Evolutionary conservation across 2,329 filamentous ascomycete genomes (phyloP).

Genomic region (Aphanoascus verrucosus): DNA sequence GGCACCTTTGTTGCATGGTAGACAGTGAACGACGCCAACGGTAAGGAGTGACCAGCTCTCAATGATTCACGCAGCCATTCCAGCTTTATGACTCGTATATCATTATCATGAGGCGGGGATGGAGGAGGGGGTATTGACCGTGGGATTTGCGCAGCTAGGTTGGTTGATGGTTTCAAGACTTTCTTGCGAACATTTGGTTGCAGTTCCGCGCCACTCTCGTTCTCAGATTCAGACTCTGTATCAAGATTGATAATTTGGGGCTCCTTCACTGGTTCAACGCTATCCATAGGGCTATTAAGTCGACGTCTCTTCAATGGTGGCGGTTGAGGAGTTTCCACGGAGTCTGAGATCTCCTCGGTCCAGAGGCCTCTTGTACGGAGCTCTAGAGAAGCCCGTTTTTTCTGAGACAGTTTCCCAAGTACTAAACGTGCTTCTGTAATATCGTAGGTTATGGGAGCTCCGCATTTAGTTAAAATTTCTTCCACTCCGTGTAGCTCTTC

Average conservation of each 20-base stretch:
- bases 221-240: constrained; percentile 25
- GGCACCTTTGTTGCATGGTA: constrained; percentile 36
- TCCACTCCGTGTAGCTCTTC: constrained; percentile 56
- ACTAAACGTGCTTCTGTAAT: constrained; percentile 61
- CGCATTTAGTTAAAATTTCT: constrained; percentile 46
- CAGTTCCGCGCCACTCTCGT: constrained; percentile 16
- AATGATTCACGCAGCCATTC: constrained; percentile 46
- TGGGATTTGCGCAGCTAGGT: background rate
- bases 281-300: constrained; percentile 9
- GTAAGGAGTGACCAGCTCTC: constrained; percentile 32
- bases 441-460: constrained; percentile 57
- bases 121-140: constrained; percentile 2
- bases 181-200: background rate
- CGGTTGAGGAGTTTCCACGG: constrained; percentile 11
- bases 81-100: constrained; percentile 40
- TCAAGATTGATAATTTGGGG: constrained; percentile 23
- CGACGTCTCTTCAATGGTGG: constrained; percentile 23
- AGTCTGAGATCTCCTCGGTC: constrained; percentile 29
- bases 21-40: constrained; percentile 41
- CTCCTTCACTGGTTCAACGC: background rate
- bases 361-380: constrained; percentile 56
- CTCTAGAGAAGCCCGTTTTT: constrained; percentile 65
- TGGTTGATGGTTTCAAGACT: constrained; percentile 12
- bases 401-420: constrained; percentile 60
- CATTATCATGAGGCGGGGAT: background rate